Evolutionary conservation across 495 filamentous ascomycete species (phyloP).

Genomic region (Talaromyces borbonicus): DNA sequence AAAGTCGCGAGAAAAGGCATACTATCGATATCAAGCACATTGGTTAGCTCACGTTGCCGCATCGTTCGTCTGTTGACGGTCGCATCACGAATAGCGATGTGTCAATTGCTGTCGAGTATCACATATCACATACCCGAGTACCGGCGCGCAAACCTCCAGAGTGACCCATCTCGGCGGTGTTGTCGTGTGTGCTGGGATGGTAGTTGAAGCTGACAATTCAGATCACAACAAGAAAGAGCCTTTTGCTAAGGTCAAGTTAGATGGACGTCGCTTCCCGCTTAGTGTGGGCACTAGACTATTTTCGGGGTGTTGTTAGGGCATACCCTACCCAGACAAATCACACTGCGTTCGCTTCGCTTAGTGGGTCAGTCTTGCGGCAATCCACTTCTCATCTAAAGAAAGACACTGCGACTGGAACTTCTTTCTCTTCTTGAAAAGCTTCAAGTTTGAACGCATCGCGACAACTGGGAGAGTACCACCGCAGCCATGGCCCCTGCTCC

Average conservation of each 20-base stretch:
- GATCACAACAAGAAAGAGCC: conserved; percentile 16
- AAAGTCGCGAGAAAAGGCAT: conserved; percentile 90
- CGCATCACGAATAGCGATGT: neutral
- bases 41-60: conserved; percentile 28
- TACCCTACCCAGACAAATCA: conserved; percentile 1
- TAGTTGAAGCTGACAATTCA: conserved; percentile 36
- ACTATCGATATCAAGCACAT: conserved; percentile 30
- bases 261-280: conserved; percentile 13
- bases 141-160: conserved; percentile 87
- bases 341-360: conserved; percentile 5
- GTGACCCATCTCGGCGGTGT: conserved; percentile 79
- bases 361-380: conserved; percentile 12
- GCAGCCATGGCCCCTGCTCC: conserved; percentile 46
- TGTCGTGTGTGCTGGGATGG: conserved; percentile 27
- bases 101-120: neutral
- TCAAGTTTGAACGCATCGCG: conserved; percentile 15
- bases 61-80: neutral
- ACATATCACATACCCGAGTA: conserved; percentile 58
- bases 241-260: conserved; percentile 16
- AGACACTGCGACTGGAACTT: conserved; percentile 7
- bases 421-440: conserved; percentile 19
- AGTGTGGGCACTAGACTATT: conserved; percentile 16
- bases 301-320: conserved; percentile 1
- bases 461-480: conserved; percentile 24
- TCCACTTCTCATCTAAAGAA: conserved; percentile 15